Evolutionary conservation across 2,329 filamentous ascomycete genomes (phyloP).

Genomic region (Colletotrichum sublineola): DNA sequence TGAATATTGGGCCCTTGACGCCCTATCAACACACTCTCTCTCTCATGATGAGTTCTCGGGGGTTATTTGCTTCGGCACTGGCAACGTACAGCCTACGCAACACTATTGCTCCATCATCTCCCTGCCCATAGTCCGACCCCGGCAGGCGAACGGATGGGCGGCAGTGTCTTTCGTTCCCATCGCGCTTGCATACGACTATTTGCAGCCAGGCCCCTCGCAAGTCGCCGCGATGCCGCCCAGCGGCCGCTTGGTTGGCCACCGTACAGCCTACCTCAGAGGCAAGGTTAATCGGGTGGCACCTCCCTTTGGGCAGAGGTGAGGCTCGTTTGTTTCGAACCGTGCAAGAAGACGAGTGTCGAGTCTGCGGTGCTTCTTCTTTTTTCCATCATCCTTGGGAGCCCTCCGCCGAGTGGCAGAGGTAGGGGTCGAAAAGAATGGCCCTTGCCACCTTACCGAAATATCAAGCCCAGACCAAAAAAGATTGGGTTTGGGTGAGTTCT

Average conservation of each 20-base stretch:
- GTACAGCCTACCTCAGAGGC: constrained; percentile 18
- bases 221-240: constrained; percentile 38
- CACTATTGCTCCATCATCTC: constrained; percentile 30
- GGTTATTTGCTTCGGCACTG: constrained; percentile 3
- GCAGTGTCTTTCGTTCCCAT: constrained; percentile 18
- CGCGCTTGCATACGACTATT: constrained; percentile 25
- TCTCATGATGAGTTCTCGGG: constrained; percentile 2
- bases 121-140: constrained; percentile 6
- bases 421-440: constrained; percentile 15
- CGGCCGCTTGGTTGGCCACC: constrained; percentile 41
- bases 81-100: constrained; percentile 21
- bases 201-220: constrained; percentile 28
- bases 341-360: background rate
- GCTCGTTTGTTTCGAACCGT: constrained; percentile 33
- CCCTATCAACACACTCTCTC: constrained; percentile 14
- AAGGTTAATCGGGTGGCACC: constrained; percentile 30
- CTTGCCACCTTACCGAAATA: constrained; percentile 36
- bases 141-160: constrained; percentile 4
- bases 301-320: constrained; percentile 17
- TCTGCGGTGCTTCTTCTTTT: background rate
- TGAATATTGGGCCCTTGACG: background rate
- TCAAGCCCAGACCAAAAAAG: constrained; percentile 15
- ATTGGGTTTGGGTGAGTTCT: constrained; percentile 31
- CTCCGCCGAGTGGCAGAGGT: constrained; percentile 34
- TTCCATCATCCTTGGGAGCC: constrained; percentile 6